A percentile compares a stretch with the other conserved stretches of the same genome.
These are phyloP conservation scores for Kingdonia uniflora DNA, from an alignment of 164 flowering plant genomes.

Conservation along the genomic window DNA sequence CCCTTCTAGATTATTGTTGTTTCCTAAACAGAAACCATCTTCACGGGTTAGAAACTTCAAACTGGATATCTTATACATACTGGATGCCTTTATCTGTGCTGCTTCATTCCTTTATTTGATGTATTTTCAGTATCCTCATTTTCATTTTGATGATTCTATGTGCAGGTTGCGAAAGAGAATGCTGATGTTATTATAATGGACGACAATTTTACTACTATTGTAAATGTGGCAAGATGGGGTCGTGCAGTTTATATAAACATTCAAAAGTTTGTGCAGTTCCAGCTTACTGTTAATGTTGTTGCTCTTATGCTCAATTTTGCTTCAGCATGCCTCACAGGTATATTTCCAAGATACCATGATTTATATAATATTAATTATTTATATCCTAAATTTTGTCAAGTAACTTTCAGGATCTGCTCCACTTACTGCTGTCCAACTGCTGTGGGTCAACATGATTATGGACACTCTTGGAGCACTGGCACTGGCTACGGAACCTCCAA, in stretches of 20 bases:
- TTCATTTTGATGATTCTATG: neutral
- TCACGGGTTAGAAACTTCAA: too few species aligned
- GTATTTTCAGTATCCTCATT: neutral
- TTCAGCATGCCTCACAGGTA: slow-evolving; percentile 7
- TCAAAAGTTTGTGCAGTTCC: slow-evolving; percentile 11
- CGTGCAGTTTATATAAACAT: slow-evolving; percentile 9
- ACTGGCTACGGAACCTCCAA: slow-evolving; percentile 8
- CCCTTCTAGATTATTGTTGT: too few species aligned
- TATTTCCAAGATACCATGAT: neutral
- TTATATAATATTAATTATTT: neutral
- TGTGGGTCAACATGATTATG: slow-evolving; percentile 11
- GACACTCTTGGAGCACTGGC: slow-evolving; percentile 11
- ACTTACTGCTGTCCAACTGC: slow-evolving; percentile 9
- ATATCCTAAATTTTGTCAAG: neutral
- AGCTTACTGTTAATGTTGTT: slow-evolving; percentile 10
- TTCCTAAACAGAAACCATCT: too few species aligned
- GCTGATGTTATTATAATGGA: slow-evolving; percentile 10
- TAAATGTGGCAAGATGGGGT: slow-evolving; percentile 11
- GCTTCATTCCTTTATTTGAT: neutral
- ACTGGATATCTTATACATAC: too few species aligned
- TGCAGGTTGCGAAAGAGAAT: slow-evolving; percentile 9
- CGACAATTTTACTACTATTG: slow-evolving; percentile 7
- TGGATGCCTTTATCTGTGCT: neutral
- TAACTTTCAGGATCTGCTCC: slow-evolving; percentile 7
- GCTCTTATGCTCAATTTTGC: slow-evolving; percentile 9